Evolutionary conservation across 1,284 basidiomycete genomes (phyloP), one percentile per base, ranked within the genome.

Genomic region (Golubevia sp.): DNA sequence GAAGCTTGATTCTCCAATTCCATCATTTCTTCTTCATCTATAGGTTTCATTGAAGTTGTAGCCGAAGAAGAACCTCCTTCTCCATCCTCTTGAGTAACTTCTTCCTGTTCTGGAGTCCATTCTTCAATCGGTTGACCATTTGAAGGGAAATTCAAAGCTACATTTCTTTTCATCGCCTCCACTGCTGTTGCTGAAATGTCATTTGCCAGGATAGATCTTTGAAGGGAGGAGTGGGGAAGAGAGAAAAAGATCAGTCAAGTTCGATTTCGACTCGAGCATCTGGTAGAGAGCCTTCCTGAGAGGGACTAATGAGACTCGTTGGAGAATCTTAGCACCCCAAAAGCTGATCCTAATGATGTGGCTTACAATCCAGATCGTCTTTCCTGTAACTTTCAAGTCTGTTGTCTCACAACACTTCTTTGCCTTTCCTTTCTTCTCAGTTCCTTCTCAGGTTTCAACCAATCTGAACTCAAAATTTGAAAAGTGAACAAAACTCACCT

Each of bases 201-300:
- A 82, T 99, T 99, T 8, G 97, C 96, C 70, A 97, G 89, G 30
- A 99, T 90, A 83, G 91, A 88, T 83, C 93, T 94, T 51, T 67
- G 24, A 24, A n/a, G 24, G 30, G 21, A 34, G 21, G 21, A 54
- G 55, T 56, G 27, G 67, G 53, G 68, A 59, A 55, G 21, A 30
- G 64, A 49, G 26, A 63, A 21, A 59, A 7, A 11, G 24, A 44
- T 30, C 3, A 53, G 48, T 24, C 55, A 50, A 58, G 48, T 25
- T 13, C 3, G 3, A 51, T 51, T 51, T 20, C 7, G 20, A 20
- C 24, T 51, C 24, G 13, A 51, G 49, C 24, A 51, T 51, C 20
- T 51, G 3, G 20, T n/a, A n/a, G n/a, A n/a, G n/a, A n/a, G n/a
- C n/a, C n/a, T n/a, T n/a, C n/a, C n/a, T n/a, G n/a, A n/a, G n/a